These are phyloP conservation scores for Venturia nashicola DNA, from an alignment of 2,329 filamentous ascomycete species.

Conservation along the genomic window DNA sequence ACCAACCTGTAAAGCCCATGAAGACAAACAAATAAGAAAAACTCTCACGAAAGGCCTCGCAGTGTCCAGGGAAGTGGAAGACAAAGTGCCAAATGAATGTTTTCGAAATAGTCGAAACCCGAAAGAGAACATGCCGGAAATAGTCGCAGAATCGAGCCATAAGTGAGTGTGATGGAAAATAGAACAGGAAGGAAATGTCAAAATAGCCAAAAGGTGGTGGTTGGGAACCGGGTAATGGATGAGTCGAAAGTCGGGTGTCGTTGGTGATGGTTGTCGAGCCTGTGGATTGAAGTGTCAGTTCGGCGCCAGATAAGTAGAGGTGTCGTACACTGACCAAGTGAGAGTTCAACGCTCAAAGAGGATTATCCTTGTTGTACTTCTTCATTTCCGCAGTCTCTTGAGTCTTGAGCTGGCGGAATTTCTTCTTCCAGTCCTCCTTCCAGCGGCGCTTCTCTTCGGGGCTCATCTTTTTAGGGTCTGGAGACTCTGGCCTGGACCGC, in stretches of 20 bases:
- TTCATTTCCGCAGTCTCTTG: conserved; percentile 3
- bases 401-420: conserved; percentile 17
- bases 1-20: background rate
- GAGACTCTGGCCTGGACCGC: conserved; percentile 15
- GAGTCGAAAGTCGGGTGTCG: background rate
- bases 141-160: background rate
- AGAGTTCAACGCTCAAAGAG: background rate
- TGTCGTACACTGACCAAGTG: background rate
- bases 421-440: conserved; percentile 21
- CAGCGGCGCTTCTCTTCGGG: conserved; percentile 24
- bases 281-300: background rate
- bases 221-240: background rate
- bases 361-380: conserved; percentile 6
- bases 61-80: background rate
- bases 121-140: background rate
- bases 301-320: background rate
- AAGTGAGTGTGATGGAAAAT: background rate
- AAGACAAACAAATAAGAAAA: background rate
- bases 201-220: background rate
- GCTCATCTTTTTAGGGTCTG: conserved; percentile 17
- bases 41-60: background rate
- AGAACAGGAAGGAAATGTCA: background rate
- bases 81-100: background rate
- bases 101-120: background rate
- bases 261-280: background rate